These are phyloP conservation scores for Coemansia sp. DNA, from an alignment of 192 early-diverging fungal species.

Conservation along the genomic window DNA sequence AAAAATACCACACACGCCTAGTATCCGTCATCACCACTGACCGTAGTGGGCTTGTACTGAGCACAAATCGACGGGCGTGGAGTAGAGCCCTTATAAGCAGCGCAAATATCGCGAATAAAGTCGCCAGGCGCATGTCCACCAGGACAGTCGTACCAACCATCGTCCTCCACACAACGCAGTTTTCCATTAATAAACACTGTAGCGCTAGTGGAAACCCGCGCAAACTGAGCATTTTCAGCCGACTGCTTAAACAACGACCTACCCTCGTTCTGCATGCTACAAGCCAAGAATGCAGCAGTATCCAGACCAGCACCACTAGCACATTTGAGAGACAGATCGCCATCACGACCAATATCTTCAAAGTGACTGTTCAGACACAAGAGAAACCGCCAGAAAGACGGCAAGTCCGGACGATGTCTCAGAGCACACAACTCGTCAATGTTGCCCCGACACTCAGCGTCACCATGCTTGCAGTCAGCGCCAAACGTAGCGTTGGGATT, in stretches of 20 bases:
- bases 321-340: constrained; percentile 33
- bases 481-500: constrained; percentile 43
- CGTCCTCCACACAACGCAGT: constrained; percentile 64
- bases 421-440: constrained; percentile 53
- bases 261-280: constrained; percentile 45
- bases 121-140: constrained; percentile 37
- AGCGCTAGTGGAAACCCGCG: constrained; percentile 60
- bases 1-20: neutral
- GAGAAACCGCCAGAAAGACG: constrained; percentile 48
- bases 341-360: constrained; percentile 27
- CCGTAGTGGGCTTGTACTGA: constrained; percentile 21
- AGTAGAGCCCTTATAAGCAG: constrained; percentile 34
- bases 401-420: constrained; percentile 28
- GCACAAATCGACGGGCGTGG: constrained; percentile 43
- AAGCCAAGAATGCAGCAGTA: constrained; percentile 49
- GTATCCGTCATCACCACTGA: neutral
- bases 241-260: constrained; percentile 53
- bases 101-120: constrained; percentile 55
- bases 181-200: constrained; percentile 65
- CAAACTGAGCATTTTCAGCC: constrained; percentile 52
- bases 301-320: constrained; percentile 46
- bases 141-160: constrained; percentile 54
- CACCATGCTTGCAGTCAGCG: constrained; percentile 58
- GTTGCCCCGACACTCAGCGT: constrained; percentile 58
- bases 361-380: constrained; percentile 35